These are phyloP conservation scores for Fusarium sp. DNA, from an alignment of 2,329 filamentous ascomycete genomes.

Conservation along the genomic window DNA sequence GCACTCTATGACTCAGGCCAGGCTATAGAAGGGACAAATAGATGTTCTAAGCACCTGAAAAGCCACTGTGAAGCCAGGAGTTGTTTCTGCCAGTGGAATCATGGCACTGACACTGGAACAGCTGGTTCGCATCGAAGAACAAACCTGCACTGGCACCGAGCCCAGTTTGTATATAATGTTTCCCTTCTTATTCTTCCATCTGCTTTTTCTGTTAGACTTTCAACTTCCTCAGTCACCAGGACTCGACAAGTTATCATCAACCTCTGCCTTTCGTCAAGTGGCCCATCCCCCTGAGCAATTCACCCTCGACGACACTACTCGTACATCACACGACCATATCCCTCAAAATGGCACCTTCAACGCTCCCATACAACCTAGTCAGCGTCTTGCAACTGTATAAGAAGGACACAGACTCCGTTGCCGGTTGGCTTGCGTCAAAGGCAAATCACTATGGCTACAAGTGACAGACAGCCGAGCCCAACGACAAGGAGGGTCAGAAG, in stretches of 20 bases:
- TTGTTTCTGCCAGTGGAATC: neutral
- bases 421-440: neutral
- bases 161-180: neutral
- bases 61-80: neutral
- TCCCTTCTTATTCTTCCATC: neutral
- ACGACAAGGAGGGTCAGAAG: neutral
- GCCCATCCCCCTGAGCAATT: neutral
- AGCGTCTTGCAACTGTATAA: neutral
- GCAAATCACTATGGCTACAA: neutral
- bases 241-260: neutral
- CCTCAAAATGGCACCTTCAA: neutral
- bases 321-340: neutral
- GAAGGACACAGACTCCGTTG: neutral
- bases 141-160: neutral
- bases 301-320: neutral
- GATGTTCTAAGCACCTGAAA: neutral
- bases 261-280: neutral
- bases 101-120: neutral
- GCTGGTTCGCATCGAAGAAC: neutral
- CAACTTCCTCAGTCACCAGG: fast-evolving
- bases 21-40: neutral
- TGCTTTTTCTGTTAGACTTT: neutral
- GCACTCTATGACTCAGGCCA: neutral
- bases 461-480: fast-evolving
- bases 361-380: neutral